Evolutionary conservation across 202 grass and related monocot genomes (phyloP), one percentile per base, ranked within the genome.

Genomic region (Brachypodium distachyon): DNA sequence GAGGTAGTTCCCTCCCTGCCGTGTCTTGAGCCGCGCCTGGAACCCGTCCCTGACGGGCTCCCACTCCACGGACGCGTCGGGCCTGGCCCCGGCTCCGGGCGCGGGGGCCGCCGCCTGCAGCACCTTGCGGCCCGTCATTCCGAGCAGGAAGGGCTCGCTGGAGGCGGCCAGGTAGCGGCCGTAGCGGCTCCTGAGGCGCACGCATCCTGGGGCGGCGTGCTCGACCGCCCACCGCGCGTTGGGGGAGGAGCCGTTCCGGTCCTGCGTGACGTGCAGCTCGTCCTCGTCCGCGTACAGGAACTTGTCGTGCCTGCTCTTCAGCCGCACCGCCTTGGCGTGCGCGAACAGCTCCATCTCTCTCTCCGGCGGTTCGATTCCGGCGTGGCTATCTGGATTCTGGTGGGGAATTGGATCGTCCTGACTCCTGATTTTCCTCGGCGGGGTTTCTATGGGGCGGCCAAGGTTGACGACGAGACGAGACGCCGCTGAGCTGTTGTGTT

Each of bases 221-320:
- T 99, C 92, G 7, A 99, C 92, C 4, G 61, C 19, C 96, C 96
- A 99, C 21, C 92, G 87, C 61, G 67, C 89, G 82, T 78, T 88
- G 0, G 61, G 55, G 2, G 92, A 81, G 0, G 85, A 9, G 7
- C 89, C 96, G 81, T 90, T 56, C 1, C 89, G 80, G 70, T 99
- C 92, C 84, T 99, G 96, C 42, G 33, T 62, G 18, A 99, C 89
- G 82, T 70, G 83, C 70, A 79, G 27, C 89, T 99, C 89, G 89
- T 95, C 92, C 55, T 99, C 91, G 70, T 90, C 96, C 12, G 96
- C 96, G 80, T 60, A 84, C 40, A 98, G 78, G 82, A 78, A 98
- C 85, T 98, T 99, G 80, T 92, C 92, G 70, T 99, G 91, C 70
- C 61, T 70, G 81, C 89, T 92, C 87, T 84, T 87, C 1, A 99